Evolutionary conservation across 768 basidiomycete species (phyloP), one percentile per base, ranked within the genome.

Genomic region (Amylocystis lapponica): DNA sequence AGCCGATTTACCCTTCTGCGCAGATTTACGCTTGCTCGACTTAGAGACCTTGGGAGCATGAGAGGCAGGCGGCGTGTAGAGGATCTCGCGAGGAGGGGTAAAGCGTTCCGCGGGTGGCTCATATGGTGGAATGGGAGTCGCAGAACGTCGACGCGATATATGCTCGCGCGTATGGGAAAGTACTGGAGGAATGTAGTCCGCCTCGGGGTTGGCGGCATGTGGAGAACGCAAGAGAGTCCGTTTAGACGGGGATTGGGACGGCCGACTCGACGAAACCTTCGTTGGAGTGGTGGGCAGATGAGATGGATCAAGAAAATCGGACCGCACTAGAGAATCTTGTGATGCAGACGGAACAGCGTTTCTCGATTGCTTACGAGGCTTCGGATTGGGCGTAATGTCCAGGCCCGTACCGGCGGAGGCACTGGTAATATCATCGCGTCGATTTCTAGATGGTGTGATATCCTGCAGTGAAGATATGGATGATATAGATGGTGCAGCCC

Each of bases 71-170:
- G 76, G 69, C 5, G 67, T 67, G 30, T 75, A 58, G 37, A 74
- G 59, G 34, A 86, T 72, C 50, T 82, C 76, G 36, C 77, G 71
- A 0, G 85, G 86, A 1, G 86, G 83, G 0, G 81, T 83, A 53
- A 84, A 84, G n/a, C 78, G 71, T 43, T 82, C 83, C 0, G 56
- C 45, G 0, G 83, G 83, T 0, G 82, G 82, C 49, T 83, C 81
- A 54, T 86, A 86, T 0, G 68, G 66, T 0, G 77, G 75, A 1
- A 62, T 39, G 0, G 81, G 82, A 2, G 81, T 82, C 1, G 66
- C 64, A 38, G 73, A 78, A 16, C 74, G 66, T 14, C 73, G 48
- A 43, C 60, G 53, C 41, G 56, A 31, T 32, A 46, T 9, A 47
- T 48, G 45, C 32, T 56, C 49, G 32, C 56, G 58, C n/a, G 53